Base-by-base conservation (phyloP, 2,329 filamentous ascomycete genomes). In the Pleomassaria siparia region DNA sequence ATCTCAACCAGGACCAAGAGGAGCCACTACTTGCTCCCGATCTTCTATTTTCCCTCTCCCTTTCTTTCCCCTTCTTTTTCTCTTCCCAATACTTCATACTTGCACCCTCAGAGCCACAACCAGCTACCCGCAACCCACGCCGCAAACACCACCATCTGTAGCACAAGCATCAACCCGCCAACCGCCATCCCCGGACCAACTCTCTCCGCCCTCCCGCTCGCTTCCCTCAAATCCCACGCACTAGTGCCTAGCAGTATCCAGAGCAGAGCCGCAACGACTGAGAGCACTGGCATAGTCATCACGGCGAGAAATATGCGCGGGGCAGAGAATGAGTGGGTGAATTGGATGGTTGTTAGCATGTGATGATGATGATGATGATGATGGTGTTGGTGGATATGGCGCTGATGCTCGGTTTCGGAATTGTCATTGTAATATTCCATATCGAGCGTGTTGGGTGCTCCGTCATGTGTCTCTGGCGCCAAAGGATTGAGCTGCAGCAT, bases 211-310 rank as follows among this genome's bases (percentile, higher is more conserved):
- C 47, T 49, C 40, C 43, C 50, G 21, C 46, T 41, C 47, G 36
- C 43, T 37, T 33, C 18, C 24, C 40, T 32, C 33, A 28, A 37
- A 30, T 39, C 4, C 49, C 53, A 51, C 26, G 47, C 36, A 25
- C 52, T 53, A 15, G 42, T 40, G 4, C 57, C 57, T 13, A 50
- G 15, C 40, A 64, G 62, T 9, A 63, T 44, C 60, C 61, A 67
- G 7, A 61, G 25, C 30, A 65, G 16, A 1, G 51, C 50, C 8
- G 57, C 60, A 2, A 47, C 26, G 1, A 59, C 49, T 13, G 54
- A 54, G 2, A 58, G 29, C 3, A 33, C 32, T 10, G 66, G 44
- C 28, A 61, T 53, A 4, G 59, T 13, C 1, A 29, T 36, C 12
- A 66, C 24, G 2, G 55, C 62, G 1, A 44, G 12, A 1, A 59